Conservation (phyloP, 768 basidiomycete species). For the Pleurotus salmoneostramineus region DNA sequence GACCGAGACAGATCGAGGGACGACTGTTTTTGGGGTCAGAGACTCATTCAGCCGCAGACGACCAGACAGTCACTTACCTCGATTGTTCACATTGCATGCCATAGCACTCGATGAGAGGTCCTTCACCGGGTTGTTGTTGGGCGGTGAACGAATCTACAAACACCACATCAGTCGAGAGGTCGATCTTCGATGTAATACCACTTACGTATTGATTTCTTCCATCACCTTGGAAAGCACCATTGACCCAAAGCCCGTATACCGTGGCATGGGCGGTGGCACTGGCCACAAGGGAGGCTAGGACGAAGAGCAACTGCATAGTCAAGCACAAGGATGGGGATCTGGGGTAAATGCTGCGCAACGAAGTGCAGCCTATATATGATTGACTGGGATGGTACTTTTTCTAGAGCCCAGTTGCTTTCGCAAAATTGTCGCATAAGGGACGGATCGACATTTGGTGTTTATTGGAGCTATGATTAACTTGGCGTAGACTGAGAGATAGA, state of each 20-base stretch:
- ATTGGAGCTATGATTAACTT: neutral
- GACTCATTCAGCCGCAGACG: neutral
- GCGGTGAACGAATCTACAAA: constrained; percentile 30
- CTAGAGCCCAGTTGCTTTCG: neutral
- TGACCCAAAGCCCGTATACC: constrained; percentile 33
- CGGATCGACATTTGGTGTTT: neutral
- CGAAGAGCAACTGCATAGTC: neutral
- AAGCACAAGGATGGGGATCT: neutral
- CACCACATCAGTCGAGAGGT: neutral
- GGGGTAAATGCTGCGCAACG: neutral
- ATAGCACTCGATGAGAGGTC: constrained; percentile 25
- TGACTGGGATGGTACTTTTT: too few relatives aligned
- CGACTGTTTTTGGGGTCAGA: constrained; percentile 13
- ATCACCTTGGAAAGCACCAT: constrained; percentile 31
- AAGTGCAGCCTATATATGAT: neutral
- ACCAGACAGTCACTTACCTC: constrained; percentile 15
- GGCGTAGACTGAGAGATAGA: neutral
- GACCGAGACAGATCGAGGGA: constrained; percentile 23
- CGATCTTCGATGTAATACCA: neutral
- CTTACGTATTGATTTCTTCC: constrained; percentile 26
- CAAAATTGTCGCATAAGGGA: neutral
- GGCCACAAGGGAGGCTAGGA: constrained; percentile 13
- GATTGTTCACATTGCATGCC: constrained; percentile 29
- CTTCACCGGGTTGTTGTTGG: constrained; percentile 32
- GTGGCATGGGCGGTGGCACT: constrained; percentile 25